phyloP scores from a whole-genome alignment of 1,284 basidiomycete species.

The Apiotrichum veenhuisii region DNA sequence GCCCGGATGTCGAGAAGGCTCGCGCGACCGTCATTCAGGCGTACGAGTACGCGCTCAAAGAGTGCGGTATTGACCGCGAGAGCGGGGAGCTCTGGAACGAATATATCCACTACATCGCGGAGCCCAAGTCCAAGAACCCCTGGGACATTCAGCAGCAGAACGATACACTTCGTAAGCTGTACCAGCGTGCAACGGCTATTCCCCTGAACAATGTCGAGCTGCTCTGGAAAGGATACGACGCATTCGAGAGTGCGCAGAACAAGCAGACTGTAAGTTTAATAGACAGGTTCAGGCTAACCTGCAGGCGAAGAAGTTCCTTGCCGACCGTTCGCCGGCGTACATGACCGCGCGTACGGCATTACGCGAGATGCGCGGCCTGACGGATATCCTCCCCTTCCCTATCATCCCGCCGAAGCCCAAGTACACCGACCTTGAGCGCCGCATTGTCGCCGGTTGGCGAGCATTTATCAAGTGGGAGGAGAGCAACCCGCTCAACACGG shows the following conservation, averaged over 20 bases:
- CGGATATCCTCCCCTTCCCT: slow-evolving; percentile 59
- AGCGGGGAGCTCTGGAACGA: slow-evolving; percentile 59
- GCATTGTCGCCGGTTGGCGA: slow-evolving; percentile 79
- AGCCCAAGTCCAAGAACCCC: slow-evolving; percentile 69
- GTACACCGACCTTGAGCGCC: slow-evolving; percentile 68
- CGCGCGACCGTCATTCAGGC: slow-evolving; percentile 76
- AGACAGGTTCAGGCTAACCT: neutral
- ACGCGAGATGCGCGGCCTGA: slow-evolving; percentile 69
- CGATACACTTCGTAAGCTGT: slow-evolving; percentile 85
- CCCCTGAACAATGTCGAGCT: slow-evolving; percentile 89
- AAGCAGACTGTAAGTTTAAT: slow-evolving; percentile 61
- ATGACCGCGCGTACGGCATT: slow-evolving; percentile 92
- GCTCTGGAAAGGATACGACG: slow-evolving; percentile 92
- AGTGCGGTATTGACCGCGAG: slow-evolving; percentile 70
- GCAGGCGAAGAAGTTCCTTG: slow-evolving; percentile 88
- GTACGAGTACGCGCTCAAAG: slow-evolving; percentile 88
- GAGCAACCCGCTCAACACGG: slow-evolving; percentile 82
- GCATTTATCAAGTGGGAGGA: slow-evolving; percentile 94
- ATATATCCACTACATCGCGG: slow-evolving; percentile 76
- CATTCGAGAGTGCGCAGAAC: slow-evolving; percentile 87
- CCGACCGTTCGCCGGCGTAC: slow-evolving; percentile 73
- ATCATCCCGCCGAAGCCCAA: slow-evolving; percentile 69
- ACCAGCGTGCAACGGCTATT: slow-evolving; percentile 88
- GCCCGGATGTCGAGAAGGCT: slow-evolving; percentile 53
- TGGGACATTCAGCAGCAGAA: slow-evolving; percentile 97